Conservation (phyloP, 2,329 filamentous ascomycete species). For the Diplodia intermedia region DNA sequence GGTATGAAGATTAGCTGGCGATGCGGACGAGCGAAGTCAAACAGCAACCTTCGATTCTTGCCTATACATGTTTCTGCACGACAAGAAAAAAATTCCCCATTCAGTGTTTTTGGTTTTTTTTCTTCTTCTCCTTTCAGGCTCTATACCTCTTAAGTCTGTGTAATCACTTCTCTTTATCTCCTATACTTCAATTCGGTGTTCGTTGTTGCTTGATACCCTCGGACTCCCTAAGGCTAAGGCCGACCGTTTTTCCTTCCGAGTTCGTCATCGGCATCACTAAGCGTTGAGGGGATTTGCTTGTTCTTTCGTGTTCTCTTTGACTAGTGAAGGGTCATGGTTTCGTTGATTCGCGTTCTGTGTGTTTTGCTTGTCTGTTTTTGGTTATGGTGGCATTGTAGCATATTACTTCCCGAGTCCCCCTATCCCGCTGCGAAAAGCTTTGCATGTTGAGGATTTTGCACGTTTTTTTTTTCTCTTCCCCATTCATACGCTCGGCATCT, state of each 20-base stretch:
- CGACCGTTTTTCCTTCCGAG: conserved; percentile 21
- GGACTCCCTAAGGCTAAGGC: conserved; percentile 9
- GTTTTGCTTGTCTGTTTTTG: not conserved
- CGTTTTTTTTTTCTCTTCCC: not conserved
- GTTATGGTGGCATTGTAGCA: conserved; percentile 18
- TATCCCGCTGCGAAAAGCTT: not conserved
- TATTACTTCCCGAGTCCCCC: conserved; percentile 10
- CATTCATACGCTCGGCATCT: not conserved
- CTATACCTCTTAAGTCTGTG: conserved; percentile 27
- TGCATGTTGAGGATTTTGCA: conserved; percentile 2
- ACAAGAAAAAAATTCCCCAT: conserved; percentile 14
- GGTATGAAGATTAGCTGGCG: not conserved
- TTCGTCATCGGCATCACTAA: conserved; percentile 26
- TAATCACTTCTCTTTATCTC: conserved; percentile 17
- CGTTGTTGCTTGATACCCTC: conserved; percentile 28
- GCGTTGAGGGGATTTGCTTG: conserved; percentile 1
- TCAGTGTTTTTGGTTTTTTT: not conserved
- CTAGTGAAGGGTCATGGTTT: not conserved
- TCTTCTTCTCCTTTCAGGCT: conserved; percentile 12
- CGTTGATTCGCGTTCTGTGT: not conserved
- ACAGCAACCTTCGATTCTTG: not conserved
- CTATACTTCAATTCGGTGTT: conserved; percentile 4
- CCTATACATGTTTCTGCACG: conserved; percentile 9
- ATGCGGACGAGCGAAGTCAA: not conserved
- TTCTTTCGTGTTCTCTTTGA: not conserved